A percentile compares a stretch with the other conserved stretches of the same genome.
phyloP scores from a whole-genome alignment of 192 early-diverging fungal species.

The Backusella luteola region DNA sequence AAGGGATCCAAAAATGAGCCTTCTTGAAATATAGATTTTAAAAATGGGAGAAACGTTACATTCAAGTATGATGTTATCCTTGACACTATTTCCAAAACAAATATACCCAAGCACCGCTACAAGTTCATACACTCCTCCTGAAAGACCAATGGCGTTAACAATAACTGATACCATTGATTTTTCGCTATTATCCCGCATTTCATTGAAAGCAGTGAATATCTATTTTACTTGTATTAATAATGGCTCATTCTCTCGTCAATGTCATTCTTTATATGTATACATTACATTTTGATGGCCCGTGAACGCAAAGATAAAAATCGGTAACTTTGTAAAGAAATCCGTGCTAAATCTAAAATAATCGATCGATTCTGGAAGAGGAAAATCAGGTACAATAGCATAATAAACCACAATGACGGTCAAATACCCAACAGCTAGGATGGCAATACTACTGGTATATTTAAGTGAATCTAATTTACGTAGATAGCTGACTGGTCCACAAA shows the following conservation, averaged over 20 bases:
- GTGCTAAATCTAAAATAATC: conserved; percentile 55
- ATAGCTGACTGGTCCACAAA: conserved; percentile 80
- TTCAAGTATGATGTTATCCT: conserved; percentile 79
- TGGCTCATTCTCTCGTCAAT: no score
- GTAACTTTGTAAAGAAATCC: conserved; percentile 73
- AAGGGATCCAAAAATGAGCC: background rate
- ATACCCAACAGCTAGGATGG: conserved; percentile 85
- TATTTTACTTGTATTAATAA: conserved; percentile 28
- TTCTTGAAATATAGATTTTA: background rate
- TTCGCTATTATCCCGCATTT: conserved; percentile 81
- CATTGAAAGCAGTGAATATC: conserved; percentile 96
- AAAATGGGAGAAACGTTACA: conserved; percentile 16
- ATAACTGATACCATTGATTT: conserved; percentile 69
- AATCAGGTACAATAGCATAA: conserved; percentile 63
- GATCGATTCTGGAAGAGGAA: conserved; percentile 50
- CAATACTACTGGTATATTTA: conserved; percentile 83
- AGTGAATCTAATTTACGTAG: conserved; percentile 84
- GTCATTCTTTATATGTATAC: no score
- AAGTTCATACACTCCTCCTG: conserved; percentile 76
- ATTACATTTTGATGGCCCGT: conserved; percentile 98
- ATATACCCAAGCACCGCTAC: conserved; percentile 92
- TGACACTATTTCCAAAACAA: conserved; percentile 81
- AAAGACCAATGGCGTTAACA: conserved; percentile 67
- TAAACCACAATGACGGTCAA: conserved; percentile 81
- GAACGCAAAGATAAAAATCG: conserved; percentile 98